phyloP scores from a whole-genome alignment of 2,329 filamentous ascomycete species.

The Aureobasidium leucospermi region DNA sequence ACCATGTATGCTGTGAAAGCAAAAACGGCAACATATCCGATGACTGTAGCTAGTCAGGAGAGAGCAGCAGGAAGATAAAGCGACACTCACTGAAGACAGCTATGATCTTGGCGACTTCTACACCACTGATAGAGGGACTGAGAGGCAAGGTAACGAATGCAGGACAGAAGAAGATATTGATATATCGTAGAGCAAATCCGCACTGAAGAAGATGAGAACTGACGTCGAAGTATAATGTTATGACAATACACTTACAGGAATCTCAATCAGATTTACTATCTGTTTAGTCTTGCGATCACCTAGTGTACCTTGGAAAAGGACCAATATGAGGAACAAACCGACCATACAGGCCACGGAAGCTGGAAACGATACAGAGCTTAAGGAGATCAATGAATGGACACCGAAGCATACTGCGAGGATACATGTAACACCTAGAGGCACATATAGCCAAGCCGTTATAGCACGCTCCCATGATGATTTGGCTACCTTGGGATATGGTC shows the following conservation, averaged over 20 bases:
- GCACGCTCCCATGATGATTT: constrained; percentile 21
- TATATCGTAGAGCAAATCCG: constrained; percentile 52
- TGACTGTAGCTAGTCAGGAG: constrained; percentile 31
- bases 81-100: constrained; percentile 47
- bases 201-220: constrained; percentile 33
- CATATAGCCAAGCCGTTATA: constrained; percentile 41
- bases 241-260: constrained; percentile 37
- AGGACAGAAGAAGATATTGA: constrained; percentile 53
- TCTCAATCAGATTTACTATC: constrained; percentile 45
- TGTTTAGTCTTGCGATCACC: constrained; percentile 43
- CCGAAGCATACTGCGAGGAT: constrained; percentile 37
- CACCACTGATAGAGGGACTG: constrained; percentile 45
- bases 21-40: constrained; percentile 50
- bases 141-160: constrained; percentile 54
- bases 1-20: constrained; percentile 48
- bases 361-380: constrained; percentile 49
- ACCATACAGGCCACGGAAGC: constrained; percentile 54
- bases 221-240: constrained; percentile 17
- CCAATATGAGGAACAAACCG: constrained; percentile 45
- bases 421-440: constrained; percentile 38
- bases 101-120: constrained; percentile 53
- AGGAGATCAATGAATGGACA: constrained; percentile 34
- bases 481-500: constrained; percentile 28
- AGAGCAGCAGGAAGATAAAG: background rate
- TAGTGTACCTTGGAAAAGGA: constrained; percentile 41